Conservation (phyloP, 495 filamentous ascomycete species). For the Aspergillus bertholletiae region DNA sequence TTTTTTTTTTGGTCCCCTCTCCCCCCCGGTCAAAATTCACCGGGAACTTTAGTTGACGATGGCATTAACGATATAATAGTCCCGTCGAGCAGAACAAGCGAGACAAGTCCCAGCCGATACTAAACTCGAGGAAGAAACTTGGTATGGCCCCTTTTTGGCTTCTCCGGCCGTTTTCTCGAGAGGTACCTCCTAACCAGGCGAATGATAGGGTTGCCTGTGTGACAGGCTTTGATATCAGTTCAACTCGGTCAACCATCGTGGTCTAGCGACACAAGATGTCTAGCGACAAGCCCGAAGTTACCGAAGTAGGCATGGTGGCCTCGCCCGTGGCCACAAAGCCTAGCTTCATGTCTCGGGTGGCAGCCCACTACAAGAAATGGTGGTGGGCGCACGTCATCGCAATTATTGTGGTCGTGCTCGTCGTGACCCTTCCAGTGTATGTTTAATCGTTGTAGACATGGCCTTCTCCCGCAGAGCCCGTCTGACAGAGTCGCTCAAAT, state of each 20-base stretch:
- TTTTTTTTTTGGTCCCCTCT: neutral
- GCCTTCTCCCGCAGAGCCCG: neutral
- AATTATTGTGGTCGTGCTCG: slow-evolving; percentile 52
- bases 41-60: too few species aligned
- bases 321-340: slow-evolving; percentile 17
- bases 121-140: neutral
- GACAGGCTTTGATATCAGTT: neutral
- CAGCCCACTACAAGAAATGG: slow-evolving; percentile 51
- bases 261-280: slow-evolving; percentile 23
- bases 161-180: neutral
- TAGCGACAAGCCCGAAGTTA: slow-evolving; percentile 21
- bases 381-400: slow-evolving; percentile 72
- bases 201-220: neutral
- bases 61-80: too few species aligned
- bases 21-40: too few species aligned
- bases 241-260: neutral
- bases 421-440: slow-evolving; percentile 66
- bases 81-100: neutral
- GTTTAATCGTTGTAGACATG: slow-evolving; percentile 24
- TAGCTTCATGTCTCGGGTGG: slow-evolving; percentile 33
- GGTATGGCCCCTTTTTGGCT: neutral
- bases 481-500: slow-evolving; percentile 6
- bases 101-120: neutral
- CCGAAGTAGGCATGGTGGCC: slow-evolving; percentile 12
- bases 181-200: neutral